Percentiles rank a stretch among this genome's conserved stretches.
Conservation (phyloP, 2,329 filamentous ascomycete genomes). For the Hymenoscyphus fructigenus region DNA sequence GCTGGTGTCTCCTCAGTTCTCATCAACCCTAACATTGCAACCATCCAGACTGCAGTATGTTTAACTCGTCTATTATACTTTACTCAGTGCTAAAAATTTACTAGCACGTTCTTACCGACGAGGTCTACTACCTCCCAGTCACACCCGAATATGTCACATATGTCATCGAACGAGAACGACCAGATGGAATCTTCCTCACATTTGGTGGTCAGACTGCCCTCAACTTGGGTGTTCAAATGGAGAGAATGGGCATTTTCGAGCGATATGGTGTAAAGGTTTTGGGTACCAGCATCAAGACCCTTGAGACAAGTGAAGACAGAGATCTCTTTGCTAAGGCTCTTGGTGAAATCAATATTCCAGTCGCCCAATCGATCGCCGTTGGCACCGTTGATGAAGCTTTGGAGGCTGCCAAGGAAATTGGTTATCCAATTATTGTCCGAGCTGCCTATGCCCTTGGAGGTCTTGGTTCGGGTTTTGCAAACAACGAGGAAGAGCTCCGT, state of each 20-base stretch:
- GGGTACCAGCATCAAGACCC: slow-evolving; percentile 89
- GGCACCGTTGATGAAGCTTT: slow-evolving; percentile 89
- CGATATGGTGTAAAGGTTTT: slow-evolving; percentile 94
- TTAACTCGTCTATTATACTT: neutral
- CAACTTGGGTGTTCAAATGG: slow-evolving; percentile 96
- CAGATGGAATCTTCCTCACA: slow-evolving; percentile 94
- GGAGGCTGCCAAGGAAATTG: slow-evolving; percentile 79
- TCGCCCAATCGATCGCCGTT: slow-evolving; percentile 93
- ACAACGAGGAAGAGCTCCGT: slow-evolving; percentile 88
- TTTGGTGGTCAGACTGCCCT: slow-evolving; percentile 97
- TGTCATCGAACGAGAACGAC: slow-evolving; percentile 93
- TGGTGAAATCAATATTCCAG: slow-evolving; percentile 96
- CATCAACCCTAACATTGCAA: slow-evolving; percentile 97
- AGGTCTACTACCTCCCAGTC: slow-evolving; percentile 97
- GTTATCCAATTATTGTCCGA: slow-evolving; percentile 97
- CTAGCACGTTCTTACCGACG: slow-evolving; percentile 84
- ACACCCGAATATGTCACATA: slow-evolving; percentile 97
- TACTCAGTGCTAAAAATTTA: neutral
- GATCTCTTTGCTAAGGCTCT: slow-evolving; percentile 94
- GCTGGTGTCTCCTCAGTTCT: slow-evolving; percentile 87
- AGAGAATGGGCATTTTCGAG: slow-evolving; percentile 92
- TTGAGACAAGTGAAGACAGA: slow-evolving; percentile 93
- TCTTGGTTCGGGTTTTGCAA: slow-evolving; percentile 93
- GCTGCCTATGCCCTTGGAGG: slow-evolving; percentile 95
- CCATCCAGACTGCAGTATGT: slow-evolving; percentile 79